Evolutionary conservation across 2,329 filamentous ascomycete species (phyloP).

Genomic region (Talaromyces piceae): DNA sequence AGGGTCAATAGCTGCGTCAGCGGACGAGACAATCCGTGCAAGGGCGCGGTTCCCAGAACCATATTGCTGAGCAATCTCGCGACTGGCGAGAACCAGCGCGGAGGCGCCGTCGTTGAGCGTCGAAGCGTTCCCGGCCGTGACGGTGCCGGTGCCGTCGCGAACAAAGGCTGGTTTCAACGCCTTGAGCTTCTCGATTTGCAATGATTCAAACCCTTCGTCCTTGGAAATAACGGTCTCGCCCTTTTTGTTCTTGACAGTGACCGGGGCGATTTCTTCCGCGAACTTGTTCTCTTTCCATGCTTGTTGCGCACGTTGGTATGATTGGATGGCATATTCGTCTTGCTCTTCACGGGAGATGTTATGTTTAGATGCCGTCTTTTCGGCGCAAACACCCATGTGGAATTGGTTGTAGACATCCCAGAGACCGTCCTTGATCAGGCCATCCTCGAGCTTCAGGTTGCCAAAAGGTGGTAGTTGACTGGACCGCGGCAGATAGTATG

Average conservation of each 20-base stretch:
- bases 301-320: constrained; percentile 80
- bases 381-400: constrained; percentile 96
- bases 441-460: constrained; percentile 80
- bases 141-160: constrained; percentile 74
- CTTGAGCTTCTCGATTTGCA: constrained; percentile 79
- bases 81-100: constrained; percentile 77
- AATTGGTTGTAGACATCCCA: constrained; percentile 96
- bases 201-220: constrained; percentile 82
- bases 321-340: constrained; percentile 82
- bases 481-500: constrained; percentile 81
- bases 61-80: constrained; percentile 71
- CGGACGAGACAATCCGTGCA: constrained; percentile 76
- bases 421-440: constrained; percentile 85
- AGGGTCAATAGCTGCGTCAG: constrained; percentile 82
- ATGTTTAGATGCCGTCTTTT: constrained; percentile 86
- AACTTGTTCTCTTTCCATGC: constrained; percentile 81
- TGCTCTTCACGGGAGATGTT: constrained; percentile 75
- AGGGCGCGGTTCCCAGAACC: constrained; percentile 71
- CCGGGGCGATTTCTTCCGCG: constrained; percentile 80
- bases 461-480: constrained; percentile 79
- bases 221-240: constrained; percentile 70
- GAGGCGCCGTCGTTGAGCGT: constrained; percentile 93
- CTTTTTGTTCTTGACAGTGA: constrained; percentile 77
- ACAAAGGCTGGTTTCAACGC: constrained; percentile 88
- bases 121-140: constrained; percentile 91